Evolutionary conservation across 257 asterid species (phyloP).

Genomic region (Solanum gandarillasii): DNA sequence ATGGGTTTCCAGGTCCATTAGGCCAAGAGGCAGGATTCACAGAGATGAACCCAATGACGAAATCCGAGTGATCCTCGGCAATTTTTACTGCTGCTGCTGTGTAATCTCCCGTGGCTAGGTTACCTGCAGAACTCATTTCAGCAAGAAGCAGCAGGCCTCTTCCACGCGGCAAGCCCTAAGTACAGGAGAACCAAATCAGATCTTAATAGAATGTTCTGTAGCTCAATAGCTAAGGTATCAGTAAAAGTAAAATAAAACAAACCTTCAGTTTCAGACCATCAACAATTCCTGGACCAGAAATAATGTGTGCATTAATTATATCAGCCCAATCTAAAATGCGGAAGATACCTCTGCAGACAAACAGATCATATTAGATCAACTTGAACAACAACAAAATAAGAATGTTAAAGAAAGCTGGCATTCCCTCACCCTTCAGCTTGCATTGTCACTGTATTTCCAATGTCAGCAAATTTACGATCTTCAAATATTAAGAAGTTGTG

Average conservation of each 20-base stretch:
- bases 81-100: constrained; percentile 89
- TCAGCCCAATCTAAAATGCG: constrained; percentile 94
- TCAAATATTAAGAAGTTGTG: constrained; percentile 85
- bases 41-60: constrained; percentile 94
- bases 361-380: not conserved
- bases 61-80: constrained; percentile 87
- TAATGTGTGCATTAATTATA: constrained; percentile 87
- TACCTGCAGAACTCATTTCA: constrained; percentile 97
- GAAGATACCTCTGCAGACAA: constrained; percentile 66
- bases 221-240: not conserved
- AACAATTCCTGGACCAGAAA: constrained; percentile 97
- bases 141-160: constrained; percentile 86
- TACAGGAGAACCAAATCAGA: constrained; percentile 9
- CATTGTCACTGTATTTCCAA: constrained; percentile 97
- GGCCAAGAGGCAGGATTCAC: constrained; percentile 96
- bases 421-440: constrained; percentile 84
- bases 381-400: not conserved
- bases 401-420: not conserved
- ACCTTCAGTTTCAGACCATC: constrained; percentile 94
- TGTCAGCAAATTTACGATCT: constrained; percentile 97
- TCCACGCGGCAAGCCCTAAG: constrained; percentile 74
- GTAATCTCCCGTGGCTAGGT: constrained; percentile 84
- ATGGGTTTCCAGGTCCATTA: constrained; percentile 65
- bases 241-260: not conserved
- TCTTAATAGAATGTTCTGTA: not conserved